phyloP scores from a whole-genome alignment of 2,329 filamentous ascomycete genomes.

The Cercospora sesami region DNA sequence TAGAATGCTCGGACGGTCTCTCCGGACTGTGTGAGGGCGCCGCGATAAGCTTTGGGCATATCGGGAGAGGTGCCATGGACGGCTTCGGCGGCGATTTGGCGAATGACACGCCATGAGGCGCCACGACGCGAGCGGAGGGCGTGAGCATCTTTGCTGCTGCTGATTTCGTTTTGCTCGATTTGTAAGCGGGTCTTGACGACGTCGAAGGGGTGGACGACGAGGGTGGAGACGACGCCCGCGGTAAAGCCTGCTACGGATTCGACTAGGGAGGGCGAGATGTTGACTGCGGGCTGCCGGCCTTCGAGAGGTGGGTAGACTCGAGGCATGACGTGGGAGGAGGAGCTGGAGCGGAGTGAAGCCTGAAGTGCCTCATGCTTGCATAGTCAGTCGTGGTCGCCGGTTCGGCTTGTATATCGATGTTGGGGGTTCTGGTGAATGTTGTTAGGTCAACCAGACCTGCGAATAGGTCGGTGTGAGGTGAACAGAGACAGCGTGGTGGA shows the following conservation, averaged over 20 bases:
- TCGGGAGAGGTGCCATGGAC: slow-evolving; percentile 19
- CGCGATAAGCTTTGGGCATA: slow-evolving; percentile 4
- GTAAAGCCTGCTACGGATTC: slow-evolving; percentile 88
- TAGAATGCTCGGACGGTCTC: slow-evolving; percentile 64
- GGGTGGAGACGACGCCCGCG: slow-evolving; percentile 81
- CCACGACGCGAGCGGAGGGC: slow-evolving; percentile 25
- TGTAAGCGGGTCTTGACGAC: slow-evolving; percentile 96
- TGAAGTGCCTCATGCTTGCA: slow-evolving; percentile 13
- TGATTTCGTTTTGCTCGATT: slow-evolving; percentile 35
- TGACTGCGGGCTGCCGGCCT: slow-evolving; percentile 48
- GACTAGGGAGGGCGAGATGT: slow-evolving; percentile 72
- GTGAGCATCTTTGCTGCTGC: background rate
- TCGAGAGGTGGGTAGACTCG: slow-evolving; percentile 53
- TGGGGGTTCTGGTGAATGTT: background rate
- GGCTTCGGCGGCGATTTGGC: slow-evolving; percentile 34
- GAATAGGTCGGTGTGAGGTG: background rate
- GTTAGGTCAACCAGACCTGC: background rate
- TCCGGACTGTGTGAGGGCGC: slow-evolving; percentile 14
- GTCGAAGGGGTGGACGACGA: slow-evolving; percentile 88
- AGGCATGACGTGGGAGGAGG: slow-evolving; percentile 43
- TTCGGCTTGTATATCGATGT: background rate
- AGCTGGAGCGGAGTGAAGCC: background rate
- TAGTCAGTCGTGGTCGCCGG: background rate
- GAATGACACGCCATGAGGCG: slow-evolving; percentile 33
- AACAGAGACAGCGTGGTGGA: background rate